Base-by-base conservation (phyloP, 164 flowering plant species). In the Vitis rupestris region DNA sequence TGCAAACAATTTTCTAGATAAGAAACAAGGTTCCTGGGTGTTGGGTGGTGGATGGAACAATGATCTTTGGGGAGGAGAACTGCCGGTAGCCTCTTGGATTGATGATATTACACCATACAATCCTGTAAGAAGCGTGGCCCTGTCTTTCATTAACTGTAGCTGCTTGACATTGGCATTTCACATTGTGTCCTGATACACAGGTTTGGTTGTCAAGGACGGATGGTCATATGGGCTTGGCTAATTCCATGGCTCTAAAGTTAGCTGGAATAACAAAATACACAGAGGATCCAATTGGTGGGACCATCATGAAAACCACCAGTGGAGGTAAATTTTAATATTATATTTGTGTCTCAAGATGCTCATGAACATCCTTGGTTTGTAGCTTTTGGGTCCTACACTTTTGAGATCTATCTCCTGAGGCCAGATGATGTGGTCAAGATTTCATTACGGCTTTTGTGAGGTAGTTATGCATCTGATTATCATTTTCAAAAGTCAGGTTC, bases 21-120 rank as follows among this genome's bases (percentile, higher is more conserved):
- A 77, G 76, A 74, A 77, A 65, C 68, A 78, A 63, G 96, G 91
- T 68, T 72, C 80, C 50, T 94, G 99, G 99, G 64, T 94, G 61
- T 79, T 92, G 83, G 99, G 99, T 73, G 97, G 97, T 78, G 97
- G 99, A 68, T 94, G 99, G 99, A 94, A 90, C 80, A 90, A 94
- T 83, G 94, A 90, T 57, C 82, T 87, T 2, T 92, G 97, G 99
- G 99, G 97, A 27, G 97, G 97, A 70, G 93, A 86, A 57, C 61
- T 85, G 81, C 97, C 97, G 53, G 62, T 55, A 61, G 88, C 94
- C 27, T 82, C 90, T 58, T 94, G 99, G 99, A 82, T 94, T 71
- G 99, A 94, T 86, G 84, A 88, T 75, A 71, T 92, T 52, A 83
- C 97, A 3, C 86, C 88, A 70, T 64, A 84, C 29, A 90, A 94